Evolutionary conservation across 163 green algal genomes (phyloP), one percentile per base, ranked within the genome.

Genomic region (Chlorella variabilis): DNA sequence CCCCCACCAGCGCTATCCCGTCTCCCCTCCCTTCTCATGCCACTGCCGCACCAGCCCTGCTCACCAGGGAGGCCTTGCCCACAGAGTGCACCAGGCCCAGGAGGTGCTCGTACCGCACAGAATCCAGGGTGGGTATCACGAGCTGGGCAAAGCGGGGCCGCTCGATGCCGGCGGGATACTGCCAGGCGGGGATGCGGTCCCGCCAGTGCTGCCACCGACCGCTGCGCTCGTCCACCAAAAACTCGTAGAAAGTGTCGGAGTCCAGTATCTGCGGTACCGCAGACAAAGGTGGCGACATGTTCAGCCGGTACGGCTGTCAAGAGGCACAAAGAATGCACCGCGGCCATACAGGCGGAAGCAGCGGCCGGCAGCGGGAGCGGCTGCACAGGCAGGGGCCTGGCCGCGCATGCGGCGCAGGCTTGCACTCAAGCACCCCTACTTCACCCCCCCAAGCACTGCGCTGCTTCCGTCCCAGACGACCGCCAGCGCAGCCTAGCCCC

Each of bases 71-170:
- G 11, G 87, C 83, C 81, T 92, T 91, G 62, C 85, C 74, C 33
- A 87, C 85, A 23, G 63, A 70, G 68, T 87, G 84, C 33, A 87
- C 65, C 61, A 94, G 76, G 0, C 20, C 34, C 25, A 96, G 77
- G 48, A 96, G 84, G 29, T 86, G 51, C 81, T 93, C 85, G 63
- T 91, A 89, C 34, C 96, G 92, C 41, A 97, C 88, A 29, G 78
- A 92, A 85, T 99, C 96, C 31, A 98, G 85, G 0, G 96, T 99
- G 29, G 96, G 95, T 71, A 99, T 96, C 81, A 97, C 87, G 11
- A 98, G 86, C 91, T 96, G 90, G 36, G 92, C 86, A 81, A 97
- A 98, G 85, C 95, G 94, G 69, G 93, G 93, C 59, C 91, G 92
- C 88, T 97, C 92, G 17, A 75, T 31, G 31, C 29, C 42, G 18